Evolutionary conservation across 169 alveolate genomes (phyloP).

Genomic region (Perkinsus olseni): DNA sequence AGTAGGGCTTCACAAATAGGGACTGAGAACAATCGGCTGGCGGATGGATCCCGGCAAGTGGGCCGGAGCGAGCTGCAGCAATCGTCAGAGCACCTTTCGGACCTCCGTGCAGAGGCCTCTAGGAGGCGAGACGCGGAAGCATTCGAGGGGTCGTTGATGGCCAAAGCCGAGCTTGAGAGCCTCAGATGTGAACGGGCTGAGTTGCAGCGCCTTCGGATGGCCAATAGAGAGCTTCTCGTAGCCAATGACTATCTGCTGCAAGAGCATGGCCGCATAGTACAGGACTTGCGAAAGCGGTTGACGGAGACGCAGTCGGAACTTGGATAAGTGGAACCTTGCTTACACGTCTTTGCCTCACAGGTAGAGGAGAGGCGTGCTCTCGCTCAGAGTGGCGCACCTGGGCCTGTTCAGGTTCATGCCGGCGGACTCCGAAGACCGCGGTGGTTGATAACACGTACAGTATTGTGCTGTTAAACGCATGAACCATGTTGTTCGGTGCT

Average conservation of each 20-base stretch:
- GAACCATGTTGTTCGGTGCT: no score
- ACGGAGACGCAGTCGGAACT: not conserved
- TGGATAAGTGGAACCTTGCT: not conserved
- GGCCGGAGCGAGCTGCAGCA: no score
- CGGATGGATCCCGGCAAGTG: no score
- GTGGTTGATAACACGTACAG: no score
- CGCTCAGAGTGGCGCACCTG: no score
- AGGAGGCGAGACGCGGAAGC: not conserved
- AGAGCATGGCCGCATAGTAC: not conserved
- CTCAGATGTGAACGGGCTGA: not conserved
- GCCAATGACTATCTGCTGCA: not conserved
- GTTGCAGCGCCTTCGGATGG: not conserved
- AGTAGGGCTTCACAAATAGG: no score
- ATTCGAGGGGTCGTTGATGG: not conserved
- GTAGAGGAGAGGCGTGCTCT: not conserved
- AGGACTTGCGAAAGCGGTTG: not conserved
- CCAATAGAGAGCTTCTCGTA: not conserved
- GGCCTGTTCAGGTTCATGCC: no score
- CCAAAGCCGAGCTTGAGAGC: not conserved
- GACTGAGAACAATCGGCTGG: no score
- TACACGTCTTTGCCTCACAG: not conserved
- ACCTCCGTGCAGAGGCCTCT: no score
- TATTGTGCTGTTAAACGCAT: no score
- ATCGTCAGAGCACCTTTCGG: no score
- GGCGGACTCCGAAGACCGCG: no score